A percentile compares a stretch with the other conserved stretches of the same genome.
These are phyloP conservation scores for Pulveroboletus ravenelii DNA, from an alignment of 768 basidiomycete genomes.

Conservation along the genomic window DNA sequence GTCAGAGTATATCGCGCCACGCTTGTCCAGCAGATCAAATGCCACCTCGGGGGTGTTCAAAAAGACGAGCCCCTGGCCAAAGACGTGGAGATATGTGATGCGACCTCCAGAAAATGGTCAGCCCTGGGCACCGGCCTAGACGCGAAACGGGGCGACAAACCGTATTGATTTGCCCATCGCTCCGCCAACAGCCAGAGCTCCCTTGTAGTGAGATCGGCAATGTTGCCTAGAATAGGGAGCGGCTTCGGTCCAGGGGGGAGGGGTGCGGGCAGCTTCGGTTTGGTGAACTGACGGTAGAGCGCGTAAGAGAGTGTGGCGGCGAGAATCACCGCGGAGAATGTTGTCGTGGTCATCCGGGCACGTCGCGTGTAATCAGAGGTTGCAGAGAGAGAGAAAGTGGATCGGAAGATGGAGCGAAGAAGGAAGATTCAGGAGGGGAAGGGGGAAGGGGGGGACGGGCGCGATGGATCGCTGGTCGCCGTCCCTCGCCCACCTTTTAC, in stretches of 20 bases:
- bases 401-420: slow-evolving; percentile 20
- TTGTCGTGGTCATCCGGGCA: slow-evolving; percentile 11
- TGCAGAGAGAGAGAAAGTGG: neutral
- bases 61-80: slow-evolving; percentile 66
- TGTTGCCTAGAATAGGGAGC: slow-evolving; percentile 60
- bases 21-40: slow-evolving; percentile 63
- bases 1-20: slow-evolving; percentile 70
- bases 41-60: slow-evolving; percentile 56
- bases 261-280: slow-evolving; percentile 28
- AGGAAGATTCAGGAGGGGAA: slow-evolving; percentile 12
- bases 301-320: slow-evolving; percentile 9
- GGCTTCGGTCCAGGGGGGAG: slow-evolving; percentile 68
- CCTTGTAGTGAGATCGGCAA: slow-evolving; percentile 52
- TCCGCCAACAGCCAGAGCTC: slow-evolving; percentile 63
- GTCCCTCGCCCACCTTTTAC: slow-evolving; percentile 9
- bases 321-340: slow-evolving; percentile 21
- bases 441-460: neutral
- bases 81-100: slow-evolving; percentile 58
- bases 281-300: slow-evolving; percentile 15
- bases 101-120: slow-evolving; percentile 35
- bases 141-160: slow-evolving; percentile 35
- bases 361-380: neutral
- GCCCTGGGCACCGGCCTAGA: too few relatives aligned
- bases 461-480: neutral
- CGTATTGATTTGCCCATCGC: slow-evolving; percentile 60